Evolutionary conservation across 2,329 filamentous ascomycete genomes (phyloP).

Genomic region (Xylaria sp.): DNA sequence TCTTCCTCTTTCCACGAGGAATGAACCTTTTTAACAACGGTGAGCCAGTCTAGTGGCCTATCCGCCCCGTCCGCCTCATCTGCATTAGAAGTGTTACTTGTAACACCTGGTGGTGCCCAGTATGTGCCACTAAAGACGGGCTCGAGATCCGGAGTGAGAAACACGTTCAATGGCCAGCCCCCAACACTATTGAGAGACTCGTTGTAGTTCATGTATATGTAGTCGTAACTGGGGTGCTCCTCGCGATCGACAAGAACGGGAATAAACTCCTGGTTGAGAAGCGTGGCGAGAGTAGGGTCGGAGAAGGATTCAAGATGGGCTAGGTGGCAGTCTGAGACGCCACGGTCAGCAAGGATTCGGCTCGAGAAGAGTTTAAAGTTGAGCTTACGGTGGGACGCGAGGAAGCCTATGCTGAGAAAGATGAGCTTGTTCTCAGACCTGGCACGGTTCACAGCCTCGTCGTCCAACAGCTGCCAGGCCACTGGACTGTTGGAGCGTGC

Average conservation of each 20-base stretch:
- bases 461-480: conserved; percentile 87
- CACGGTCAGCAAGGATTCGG: conserved; percentile 16
- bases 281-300: conserved; percentile 76
- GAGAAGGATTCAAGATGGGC: conserved; percentile 93
- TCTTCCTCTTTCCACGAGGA: conserved; percentile 83
- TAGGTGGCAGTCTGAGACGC: conserved; percentile 73
- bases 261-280: conserved; percentile 87
- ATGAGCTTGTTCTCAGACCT: conserved; percentile 84
- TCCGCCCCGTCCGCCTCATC: conserved; percentile 53
- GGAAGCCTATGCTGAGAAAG: conserved; percentile 94
- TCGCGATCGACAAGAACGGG: conserved; percentile 93
- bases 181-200: conserved; percentile 89
- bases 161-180: conserved; percentile 96
- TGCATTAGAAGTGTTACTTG: conserved; percentile 45
- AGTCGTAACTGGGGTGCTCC: conserved; percentile 90
- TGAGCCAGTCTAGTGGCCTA: conserved; percentile 77
- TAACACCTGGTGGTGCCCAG: conserved; percentile 81
- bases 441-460: conserved; percentile 77
- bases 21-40: conserved; percentile 79
- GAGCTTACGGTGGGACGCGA: conserved; percentile 88
- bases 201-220: conserved; percentile 98
- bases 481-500: conserved; percentile 82
- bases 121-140: conserved; percentile 97
- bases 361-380: neutral
- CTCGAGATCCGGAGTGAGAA: conserved; percentile 89